phyloP scores from a whole-genome alignment of 176 grass and related monocot species.

The Oryza officinalis region DNA sequence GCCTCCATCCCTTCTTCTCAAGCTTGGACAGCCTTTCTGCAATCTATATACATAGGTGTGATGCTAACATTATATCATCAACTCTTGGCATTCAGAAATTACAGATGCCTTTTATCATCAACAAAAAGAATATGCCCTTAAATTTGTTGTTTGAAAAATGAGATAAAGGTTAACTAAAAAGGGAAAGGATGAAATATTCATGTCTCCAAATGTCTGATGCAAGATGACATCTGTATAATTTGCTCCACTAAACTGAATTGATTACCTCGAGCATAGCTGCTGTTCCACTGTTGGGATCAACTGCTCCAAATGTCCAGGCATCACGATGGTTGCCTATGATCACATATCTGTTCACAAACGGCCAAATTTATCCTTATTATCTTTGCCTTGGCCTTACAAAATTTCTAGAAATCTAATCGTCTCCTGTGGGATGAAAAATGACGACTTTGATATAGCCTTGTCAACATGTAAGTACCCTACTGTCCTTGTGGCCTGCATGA shows the following conservation, averaged over 20 bases:
- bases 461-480: too few species aligned
- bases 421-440: neutral
- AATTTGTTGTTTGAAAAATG: neutral
- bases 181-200: neutral
- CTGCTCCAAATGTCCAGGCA: constrained; percentile 93
- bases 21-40: constrained; percentile 67
- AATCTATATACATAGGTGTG: constrained; percentile 41
- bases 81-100: neutral
- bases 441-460: too few species aligned
- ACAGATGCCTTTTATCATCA: neutral
- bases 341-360: constrained; percentile 55
- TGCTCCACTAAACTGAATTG: neutral
- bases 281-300: constrained; percentile 92
- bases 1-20: constrained; percentile 79
- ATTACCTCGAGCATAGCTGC: constrained; percentile 86
- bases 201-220: neutral
- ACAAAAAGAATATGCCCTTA: neutral
- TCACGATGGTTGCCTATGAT: constrained; percentile 95
- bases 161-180: neutral
- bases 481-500: neutral
- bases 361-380: neutral
- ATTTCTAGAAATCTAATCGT: neutral
- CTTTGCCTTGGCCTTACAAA: neutral
- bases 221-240: neutral
- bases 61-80: neutral